Percentiles rank a stretch among this genome's conserved stretches.
Evolutionary conservation across 345 rosid species (phyloP).

Genomic region (Aquilaria yunnanensis): DNA sequence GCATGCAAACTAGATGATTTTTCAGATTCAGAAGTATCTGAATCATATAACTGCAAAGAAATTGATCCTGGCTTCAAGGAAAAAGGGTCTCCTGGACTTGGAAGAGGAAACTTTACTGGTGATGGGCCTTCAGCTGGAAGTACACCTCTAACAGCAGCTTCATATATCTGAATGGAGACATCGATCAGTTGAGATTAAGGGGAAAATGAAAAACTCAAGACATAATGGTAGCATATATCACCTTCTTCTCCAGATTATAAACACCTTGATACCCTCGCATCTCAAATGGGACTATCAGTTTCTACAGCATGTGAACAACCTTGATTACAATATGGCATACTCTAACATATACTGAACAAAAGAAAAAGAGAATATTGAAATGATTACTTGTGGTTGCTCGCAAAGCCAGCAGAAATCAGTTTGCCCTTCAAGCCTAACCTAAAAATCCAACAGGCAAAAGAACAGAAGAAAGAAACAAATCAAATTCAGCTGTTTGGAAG

Average conservation of each 20-base stretch:
- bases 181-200: neutral
- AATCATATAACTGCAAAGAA: constrained; percentile 13
- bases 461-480: neutral
- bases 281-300: constrained; percentile 81
- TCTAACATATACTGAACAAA: neutral
- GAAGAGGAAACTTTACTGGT: constrained; percentile 65
- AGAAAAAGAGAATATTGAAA: constrained; percentile 3
- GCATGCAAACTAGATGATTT: constrained; percentile 48
- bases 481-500: constrained; percentile 3
- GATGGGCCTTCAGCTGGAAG: constrained; percentile 38
- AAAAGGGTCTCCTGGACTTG: constrained; percentile 57
- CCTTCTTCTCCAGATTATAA: constrained; percentile 95
- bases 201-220: neutral
- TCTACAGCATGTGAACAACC: constrained; percentile 27
- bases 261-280: constrained; percentile 89
- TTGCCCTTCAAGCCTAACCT: constrained; percentile 91
- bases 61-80: constrained; percentile 82
- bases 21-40: constrained; percentile 28
- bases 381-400: constrained; percentile 71
- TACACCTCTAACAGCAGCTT: constrained; percentile 81
- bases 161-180: constrained; percentile 40
- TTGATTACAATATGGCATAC: constrained; percentile 1
- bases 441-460: neutral
- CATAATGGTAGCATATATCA: constrained; percentile 13
- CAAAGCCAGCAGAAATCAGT: constrained; percentile 94